Evolutionary conservation across 2,329 filamentous ascomycete species (phyloP), one percentile per base, ranked within the genome.

Genomic region (Clonostachys solani): DNA sequence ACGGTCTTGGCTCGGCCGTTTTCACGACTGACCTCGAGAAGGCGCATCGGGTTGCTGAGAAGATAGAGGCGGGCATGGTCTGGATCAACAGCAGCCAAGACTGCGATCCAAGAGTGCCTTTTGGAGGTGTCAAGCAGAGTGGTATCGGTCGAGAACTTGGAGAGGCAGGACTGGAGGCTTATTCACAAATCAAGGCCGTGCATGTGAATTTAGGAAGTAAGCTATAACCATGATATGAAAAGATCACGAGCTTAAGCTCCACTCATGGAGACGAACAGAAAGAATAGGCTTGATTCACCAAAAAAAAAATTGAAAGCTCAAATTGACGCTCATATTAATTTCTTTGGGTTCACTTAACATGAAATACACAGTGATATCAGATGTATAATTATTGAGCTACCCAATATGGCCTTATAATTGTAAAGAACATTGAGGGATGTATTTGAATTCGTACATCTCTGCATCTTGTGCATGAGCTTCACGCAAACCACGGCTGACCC

Each of bases 61-160:
- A 72, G 34, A 72, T 81, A 38, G 74, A 80, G 58, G 68, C 75
- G 9, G 77, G 77, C 40, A 65, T 63, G 60, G 63, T 66, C 15
- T 66, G 64, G 63, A 58, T 67, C 43, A 66, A 66, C 47, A 54
- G 51, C 19, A 54, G 50, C 12, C 54, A 60, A 44, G 54, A 60
- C 43, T 49, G 49, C n/a, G 54, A 59, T 33, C 47, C 49, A 6
- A 43, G 50, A 6, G 51, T 58, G 16, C 55, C 57, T 2, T 60
- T 60, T 48, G 60, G 61, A 16, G 78, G 78, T 41, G 76, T 82
- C 7, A 84, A 84, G 65, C 75, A 81, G 65, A 76, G 71, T 58
- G 80, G 80, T 5, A 79, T 81, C 58, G 77, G 78, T 0, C 61
- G 75, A n/a, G 76, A 80, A 51, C 49, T 71, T 2, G 68, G 67